Percentiles rank a stretch among this genome's conserved stretches.
Evolutionary conservation across 768 basidiomycete species (phyloP).

Genomic region (Hericium erinaceus): DNA sequence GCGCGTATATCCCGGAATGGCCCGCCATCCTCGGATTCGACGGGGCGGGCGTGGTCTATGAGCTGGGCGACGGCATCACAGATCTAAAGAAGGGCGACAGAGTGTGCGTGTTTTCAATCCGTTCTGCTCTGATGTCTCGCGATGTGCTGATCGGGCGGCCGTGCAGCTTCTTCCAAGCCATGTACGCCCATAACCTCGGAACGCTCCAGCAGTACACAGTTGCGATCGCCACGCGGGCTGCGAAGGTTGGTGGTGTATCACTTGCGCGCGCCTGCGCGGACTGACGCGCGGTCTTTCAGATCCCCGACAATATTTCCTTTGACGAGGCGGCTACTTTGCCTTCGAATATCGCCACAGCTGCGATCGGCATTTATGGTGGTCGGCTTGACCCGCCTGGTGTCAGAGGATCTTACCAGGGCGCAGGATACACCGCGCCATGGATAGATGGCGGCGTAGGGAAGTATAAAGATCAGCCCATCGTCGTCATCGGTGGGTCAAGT

Average conservation of each 20-base stretch:
- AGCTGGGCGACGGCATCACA: conserved; percentile 1
- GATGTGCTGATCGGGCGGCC: too few species aligned
- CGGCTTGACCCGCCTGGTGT: neutral
- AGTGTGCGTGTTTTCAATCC: neutral
- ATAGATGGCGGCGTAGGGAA: conserved; percentile 3
- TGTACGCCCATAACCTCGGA: neutral
- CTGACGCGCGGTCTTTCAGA: neutral
- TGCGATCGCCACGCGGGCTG: conserved; percentile 4
- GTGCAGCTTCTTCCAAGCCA: conserved; percentile 4
- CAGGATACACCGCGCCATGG: conserved; percentile 6
- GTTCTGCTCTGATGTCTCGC: too few species aligned
- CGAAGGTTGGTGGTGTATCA: conserved; percentile 5
- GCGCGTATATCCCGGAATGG: conserved; percentile 8
- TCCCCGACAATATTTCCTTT: conserved; percentile 15
- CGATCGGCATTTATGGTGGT: conserved; percentile 15
- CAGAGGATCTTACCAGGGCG: neutral
- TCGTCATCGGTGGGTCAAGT: conserved; percentile 14
- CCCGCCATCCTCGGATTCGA: conserved; percentile 10
- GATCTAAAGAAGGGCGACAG: neutral
- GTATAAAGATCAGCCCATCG: conserved; percentile 5
- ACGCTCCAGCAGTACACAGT: conserved; percentile 13
- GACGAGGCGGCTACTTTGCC: conserved; percentile 19
- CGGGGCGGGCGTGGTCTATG: neutral
- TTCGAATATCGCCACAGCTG: conserved; percentile 16
- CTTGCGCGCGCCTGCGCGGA: neutral